These are phyloP conservation scores for Emmonsia crescens DNA, from an alignment of 2,329 filamentous ascomycete genomes.

Conservation along the genomic window DNA sequence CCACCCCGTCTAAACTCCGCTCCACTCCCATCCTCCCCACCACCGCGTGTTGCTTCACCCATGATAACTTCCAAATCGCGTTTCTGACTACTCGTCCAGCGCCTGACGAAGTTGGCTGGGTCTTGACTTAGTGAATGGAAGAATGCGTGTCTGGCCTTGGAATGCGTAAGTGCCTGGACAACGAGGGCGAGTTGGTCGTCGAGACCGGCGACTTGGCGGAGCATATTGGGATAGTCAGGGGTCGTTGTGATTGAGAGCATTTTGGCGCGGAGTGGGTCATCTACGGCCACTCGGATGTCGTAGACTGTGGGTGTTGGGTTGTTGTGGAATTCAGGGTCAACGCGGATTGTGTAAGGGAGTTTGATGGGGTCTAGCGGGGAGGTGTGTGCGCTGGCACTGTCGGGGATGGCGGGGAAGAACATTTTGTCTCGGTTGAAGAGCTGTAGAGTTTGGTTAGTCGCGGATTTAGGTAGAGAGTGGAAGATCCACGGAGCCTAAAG, in stretches of 20 bases:
- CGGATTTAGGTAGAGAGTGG: background rate
- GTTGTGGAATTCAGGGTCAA: slow-evolving; percentile 73
- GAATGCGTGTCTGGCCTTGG: slow-evolving; percentile 85
- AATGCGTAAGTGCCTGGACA: slow-evolving; percentile 70
- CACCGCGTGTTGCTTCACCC: slow-evolving; percentile 59
- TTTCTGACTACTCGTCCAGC: slow-evolving; percentile 87
- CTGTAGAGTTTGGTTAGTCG: slow-evolving; percentile 33
- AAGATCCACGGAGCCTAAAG: background rate
- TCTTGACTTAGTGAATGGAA: slow-evolving; percentile 68
- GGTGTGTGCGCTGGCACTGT: slow-evolving; percentile 69
- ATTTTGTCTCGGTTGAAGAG: slow-evolving; percentile 65
- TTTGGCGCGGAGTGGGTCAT: slow-evolving; percentile 65
- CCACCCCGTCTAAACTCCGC: slow-evolving; percentile 41
- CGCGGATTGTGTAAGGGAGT: slow-evolving; percentile 83
- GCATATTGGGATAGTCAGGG: slow-evolving; percentile 56
- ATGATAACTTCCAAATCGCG: slow-evolving; percentile 80
- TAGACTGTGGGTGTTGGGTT: slow-evolving; percentile 72
- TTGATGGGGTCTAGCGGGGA: slow-evolving; percentile 69
- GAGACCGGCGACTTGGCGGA: slow-evolving; percentile 63
- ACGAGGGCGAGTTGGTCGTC: slow-evolving; percentile 80
- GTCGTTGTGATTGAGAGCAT: slow-evolving; percentile 57
- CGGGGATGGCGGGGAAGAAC: slow-evolving; percentile 74
- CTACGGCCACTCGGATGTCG: slow-evolving; percentile 73
- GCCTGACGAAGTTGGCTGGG: slow-evolving; percentile 69
- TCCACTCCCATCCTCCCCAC: slow-evolving; percentile 43